Conservation (phyloP, 2,329 filamentous ascomycete genomes). For the Penicillium fuscoglaucum region DNA sequence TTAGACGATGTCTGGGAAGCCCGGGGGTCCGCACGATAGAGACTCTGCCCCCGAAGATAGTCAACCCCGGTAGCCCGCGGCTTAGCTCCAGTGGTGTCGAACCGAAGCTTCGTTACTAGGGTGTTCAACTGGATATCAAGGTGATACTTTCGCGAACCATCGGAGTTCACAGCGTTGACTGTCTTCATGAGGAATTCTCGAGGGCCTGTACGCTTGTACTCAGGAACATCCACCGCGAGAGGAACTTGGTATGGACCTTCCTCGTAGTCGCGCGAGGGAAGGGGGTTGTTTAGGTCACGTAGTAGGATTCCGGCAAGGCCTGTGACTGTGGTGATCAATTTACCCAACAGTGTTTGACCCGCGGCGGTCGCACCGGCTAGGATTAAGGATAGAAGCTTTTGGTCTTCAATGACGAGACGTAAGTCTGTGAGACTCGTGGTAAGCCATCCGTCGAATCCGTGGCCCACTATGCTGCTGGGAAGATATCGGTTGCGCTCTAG, state of each 20-base stretch:
- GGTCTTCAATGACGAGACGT: conserved; percentile 53
- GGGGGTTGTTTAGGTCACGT: conserved; percentile 55
- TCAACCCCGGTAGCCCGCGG: conserved; percentile 51
- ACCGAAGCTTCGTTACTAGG: conserved; percentile 47
- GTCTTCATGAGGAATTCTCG: conserved; percentile 57
- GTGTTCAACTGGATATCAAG: conserved; percentile 55
- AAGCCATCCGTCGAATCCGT: conserved; percentile 62
- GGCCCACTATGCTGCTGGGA: conserved; percentile 45
- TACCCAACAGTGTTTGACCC: conserved; percentile 44
- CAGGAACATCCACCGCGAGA: conserved; percentile 52
- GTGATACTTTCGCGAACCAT: conserved; percentile 56
- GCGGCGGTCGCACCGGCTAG: conserved; percentile 55
- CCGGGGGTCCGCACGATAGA: conserved; percentile 50
- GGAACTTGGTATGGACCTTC: conserved; percentile 61
- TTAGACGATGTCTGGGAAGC: conserved; percentile 19
- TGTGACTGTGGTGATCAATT: conserved; percentile 42
- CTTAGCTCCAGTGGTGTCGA: conserved; percentile 38
- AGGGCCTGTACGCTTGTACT: conserved; percentile 53
- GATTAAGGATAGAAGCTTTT: conserved; percentile 55
- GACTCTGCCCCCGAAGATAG: conserved; percentile 46
- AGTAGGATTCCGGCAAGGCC: conserved; percentile 50
- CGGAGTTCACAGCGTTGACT: conserved; percentile 49
- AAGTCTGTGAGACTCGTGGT: conserved; percentile 53
- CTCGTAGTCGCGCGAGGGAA: conserved; percentile 46
- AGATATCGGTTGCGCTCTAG: conserved; percentile 58